Evolutionary conservation across 345 rosid species (phyloP).

Genomic region (Jatropha curcas): DNA sequence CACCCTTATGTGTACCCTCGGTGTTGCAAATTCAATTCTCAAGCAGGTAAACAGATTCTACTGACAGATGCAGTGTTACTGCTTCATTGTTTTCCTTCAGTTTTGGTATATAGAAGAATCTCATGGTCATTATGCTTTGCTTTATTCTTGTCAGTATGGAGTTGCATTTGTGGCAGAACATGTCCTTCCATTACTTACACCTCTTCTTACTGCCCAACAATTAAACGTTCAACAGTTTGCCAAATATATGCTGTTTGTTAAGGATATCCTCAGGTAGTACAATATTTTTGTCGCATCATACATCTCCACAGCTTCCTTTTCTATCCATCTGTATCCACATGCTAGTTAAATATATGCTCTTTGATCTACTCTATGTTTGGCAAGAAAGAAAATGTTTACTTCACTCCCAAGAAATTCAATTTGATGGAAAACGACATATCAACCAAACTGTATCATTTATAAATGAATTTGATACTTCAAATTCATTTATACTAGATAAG

Average conservation of each 20-base stretch:
- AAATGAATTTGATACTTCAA: too few species aligned
- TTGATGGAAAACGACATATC: too few species aligned
- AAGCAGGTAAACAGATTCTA: slow-evolving; percentile 58
- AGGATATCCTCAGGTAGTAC: slow-evolving; percentile 78
- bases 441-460: too few species aligned
- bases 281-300: not conserved
- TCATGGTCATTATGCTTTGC: slow-evolving; percentile 13
- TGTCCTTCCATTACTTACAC: slow-evolving; percentile 77
- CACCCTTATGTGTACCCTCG: slow-evolving; percentile 96
- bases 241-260: slow-evolving; percentile 89
- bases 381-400: too few species aligned
- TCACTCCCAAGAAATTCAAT: too few species aligned
- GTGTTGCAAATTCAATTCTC: slow-evolving; percentile 81
- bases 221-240: slow-evolving; percentile 92
- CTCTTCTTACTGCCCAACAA: slow-evolving; percentile 93
- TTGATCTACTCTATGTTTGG: not conserved
- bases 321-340: not conserved
- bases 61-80: not conserved
- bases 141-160: slow-evolving; percentile 59
- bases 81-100: slow-evolving; percentile 4
- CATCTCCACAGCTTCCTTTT: not conserved
- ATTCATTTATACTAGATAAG: too few species aligned
- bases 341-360: not conserved
- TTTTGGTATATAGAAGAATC: not conserved
- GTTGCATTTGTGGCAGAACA: slow-evolving; percentile 85